A percentile compares a stretch with the other conserved stretches of the same genome.
These are phyloP conservation scores for Zymoseptoria ardabiliae DNA, from an alignment of 2,329 filamentous ascomycete genomes.

Conservation along the genomic window DNA sequence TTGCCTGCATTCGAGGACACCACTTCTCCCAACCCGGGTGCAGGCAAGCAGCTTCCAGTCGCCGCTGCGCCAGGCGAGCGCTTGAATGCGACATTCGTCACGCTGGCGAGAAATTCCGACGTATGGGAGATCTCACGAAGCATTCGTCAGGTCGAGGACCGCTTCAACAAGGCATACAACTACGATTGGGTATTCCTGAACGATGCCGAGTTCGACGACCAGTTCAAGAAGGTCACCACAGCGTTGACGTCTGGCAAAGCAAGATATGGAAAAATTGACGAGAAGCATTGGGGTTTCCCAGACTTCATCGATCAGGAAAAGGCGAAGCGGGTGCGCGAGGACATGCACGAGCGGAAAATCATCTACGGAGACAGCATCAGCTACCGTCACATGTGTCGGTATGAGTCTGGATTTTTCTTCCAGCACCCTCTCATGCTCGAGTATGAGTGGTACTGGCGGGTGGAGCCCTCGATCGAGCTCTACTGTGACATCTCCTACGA, in stretches of 20 bases:
- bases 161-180: conserved; percentile 93
- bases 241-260: conserved; percentile 89
- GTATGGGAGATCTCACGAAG: conserved; percentile 95
- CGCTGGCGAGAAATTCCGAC: conserved; percentile 84
- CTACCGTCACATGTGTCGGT: conserved; percentile 99
- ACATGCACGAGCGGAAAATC: conserved; percentile 90
- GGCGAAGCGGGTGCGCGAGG: conserved; percentile 80
- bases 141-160: conserved; percentile 93
- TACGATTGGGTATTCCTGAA: conserved; percentile 99
- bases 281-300: conserved; percentile 96
- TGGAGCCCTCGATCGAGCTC: conserved; percentile 93
- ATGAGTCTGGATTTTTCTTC: conserved; percentile 99
- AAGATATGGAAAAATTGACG: conserved; percentile 79
- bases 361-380: conserved; percentile 97
- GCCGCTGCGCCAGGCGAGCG: conserved; percentile 56
- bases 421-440: conserved; percentile 86
- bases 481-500: conserved; percentile 95
- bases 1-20: conserved; percentile 12
- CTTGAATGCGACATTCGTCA: conserved; percentile 97
- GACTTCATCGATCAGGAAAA: conserved; percentile 92
- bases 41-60: conserved; percentile 27
- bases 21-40: conserved; percentile 26
- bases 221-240: conserved; percentile 85
- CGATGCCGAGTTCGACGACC: conserved; percentile 85
- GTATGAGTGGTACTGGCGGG: conserved; percentile 99